Conservation (phyloP, 768 basidiomycete species). For the Xerocomellus amylosporus region DNA sequence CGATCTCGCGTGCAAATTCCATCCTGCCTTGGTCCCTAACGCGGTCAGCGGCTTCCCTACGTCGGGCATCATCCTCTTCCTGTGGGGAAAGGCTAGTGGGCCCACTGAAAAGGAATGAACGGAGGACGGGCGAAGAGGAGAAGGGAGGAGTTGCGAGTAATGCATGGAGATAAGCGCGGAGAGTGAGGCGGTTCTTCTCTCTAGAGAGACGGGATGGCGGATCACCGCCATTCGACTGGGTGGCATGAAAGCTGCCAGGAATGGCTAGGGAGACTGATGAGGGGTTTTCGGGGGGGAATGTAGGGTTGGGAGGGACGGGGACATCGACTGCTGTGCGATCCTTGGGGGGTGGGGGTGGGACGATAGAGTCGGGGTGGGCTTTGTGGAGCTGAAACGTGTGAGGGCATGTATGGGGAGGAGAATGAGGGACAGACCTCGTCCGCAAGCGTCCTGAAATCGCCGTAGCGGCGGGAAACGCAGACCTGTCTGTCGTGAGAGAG, state of each 20-base stretch:
- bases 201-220: slow-evolving; percentile 56
- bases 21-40: slow-evolving; percentile 84
- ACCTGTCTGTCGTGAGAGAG: slow-evolving; percentile 70
- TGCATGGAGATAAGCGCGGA: slow-evolving; percentile 87
- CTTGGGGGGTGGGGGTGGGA: slow-evolving; percentile 83
- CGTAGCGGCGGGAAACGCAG: slow-evolving; percentile 89
- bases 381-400: slow-evolving; percentile 65
- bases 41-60: slow-evolving; percentile 86
- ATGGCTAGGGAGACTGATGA: slow-evolving; percentile 50
- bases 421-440: slow-evolving; percentile 57
- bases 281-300: neutral
- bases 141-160: slow-evolving; percentile 69
- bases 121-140: slow-evolving; percentile 83
- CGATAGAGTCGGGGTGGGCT: slow-evolving; percentile 77
- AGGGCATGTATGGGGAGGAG: neutral
- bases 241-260: slow-evolving; percentile 44
- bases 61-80: slow-evolving; percentile 76
- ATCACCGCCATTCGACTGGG: neutral
- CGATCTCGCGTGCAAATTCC: slow-evolving; percentile 84
- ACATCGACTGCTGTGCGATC: slow-evolving; percentile 71
- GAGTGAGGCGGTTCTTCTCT: slow-evolving; percentile 93
- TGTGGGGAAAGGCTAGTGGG: slow-evolving; percentile 63
- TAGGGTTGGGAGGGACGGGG: slow-evolving; percentile 21
- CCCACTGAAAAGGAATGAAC: slow-evolving; percentile 78
- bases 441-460: slow-evolving; percentile 88